A percentile compares a stretch with the other conserved stretches of the same genome.
phyloP scores from a whole-genome alignment of 2,329 filamentous ascomycete species.

The Aureobasidium lini region DNA sequence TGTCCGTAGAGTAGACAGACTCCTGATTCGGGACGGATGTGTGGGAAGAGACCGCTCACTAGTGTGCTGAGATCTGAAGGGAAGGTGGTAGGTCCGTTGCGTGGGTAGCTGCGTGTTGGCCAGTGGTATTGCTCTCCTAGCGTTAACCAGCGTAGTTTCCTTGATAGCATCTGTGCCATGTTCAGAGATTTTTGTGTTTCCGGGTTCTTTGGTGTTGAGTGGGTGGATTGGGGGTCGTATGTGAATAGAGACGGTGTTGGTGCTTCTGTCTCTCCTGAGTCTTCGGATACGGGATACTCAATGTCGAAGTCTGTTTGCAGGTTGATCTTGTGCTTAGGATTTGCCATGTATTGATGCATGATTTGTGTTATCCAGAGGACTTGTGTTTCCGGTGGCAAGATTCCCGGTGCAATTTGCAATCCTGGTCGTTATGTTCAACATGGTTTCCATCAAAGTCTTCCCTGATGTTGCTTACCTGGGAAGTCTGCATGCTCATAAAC shows the following conservation, averaged over 20 bases:
- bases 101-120: conserved; percentile 17
- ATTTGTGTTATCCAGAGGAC: conserved; percentile 15
- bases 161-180: conserved; percentile 15
- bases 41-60: conserved; percentile 15
- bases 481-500: conserved; percentile 32
- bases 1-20: conserved; percentile 16
- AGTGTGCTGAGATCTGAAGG: conserved; percentile 14
- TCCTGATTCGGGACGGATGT: conserved; percentile 15
- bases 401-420: conserved; percentile 13
- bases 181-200: conserved; percentile 12
- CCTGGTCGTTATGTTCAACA: neutral
- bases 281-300: conserved; percentile 9
- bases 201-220: neutral
- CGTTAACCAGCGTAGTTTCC: conserved; percentile 17
- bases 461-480: conserved; percentile 19
- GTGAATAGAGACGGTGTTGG: conserved; percentile 24
- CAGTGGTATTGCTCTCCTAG: conserved; percentile 18
- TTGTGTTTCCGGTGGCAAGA: conserved; percentile 14
- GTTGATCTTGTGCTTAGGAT: conserved; percentile 16
- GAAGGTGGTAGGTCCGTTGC: conserved; percentile 12
- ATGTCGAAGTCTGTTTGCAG: conserved; percentile 15
- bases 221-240: conserved; percentile 20
- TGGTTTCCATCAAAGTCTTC: neutral
- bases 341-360: conserved; percentile 16
- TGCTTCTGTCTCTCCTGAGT: neutral